Evolutionary conservation across 352 stramenopile species (phyloP), one percentile per base, ranked within the genome.

Genomic region (Pythium aphanidermatum): DNA sequence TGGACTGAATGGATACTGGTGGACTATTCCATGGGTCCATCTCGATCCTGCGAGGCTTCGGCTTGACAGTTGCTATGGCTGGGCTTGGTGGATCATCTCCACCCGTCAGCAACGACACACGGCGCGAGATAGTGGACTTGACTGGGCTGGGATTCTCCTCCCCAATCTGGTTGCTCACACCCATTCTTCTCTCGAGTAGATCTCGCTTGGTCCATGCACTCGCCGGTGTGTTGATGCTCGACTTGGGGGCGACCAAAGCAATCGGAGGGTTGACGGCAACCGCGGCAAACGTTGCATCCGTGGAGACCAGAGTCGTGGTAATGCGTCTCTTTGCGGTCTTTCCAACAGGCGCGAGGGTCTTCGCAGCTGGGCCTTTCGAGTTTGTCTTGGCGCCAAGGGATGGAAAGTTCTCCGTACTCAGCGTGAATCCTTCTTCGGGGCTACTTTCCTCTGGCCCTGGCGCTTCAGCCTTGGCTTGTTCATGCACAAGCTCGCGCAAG

Each of bases 111-210:
- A 33, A 16, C 5, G 23, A 19, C 7, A 21, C 24, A 11, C 27
- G 11, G 12, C 21, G 25, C 21, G 17, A 17, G n/a, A 26, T 13
- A 2, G 36, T 16, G 19, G 28, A 35, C 42, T 33, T 43, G 19
- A 38, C 21, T 12, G 21, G 46, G 31, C 44, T 59, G 27, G 37
- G 36, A 9, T 33, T 9, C 19, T 21, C 36, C 7, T 11, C 25
- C 4, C 10, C 29, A 16, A 17, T 26, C 21, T 17, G 14, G 11
- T 33, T 2, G 4, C 14, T 25, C 21, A 39, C 31, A 11, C 36
- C 53, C 61, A 81, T 73, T 13, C 72, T 57, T 30, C 59, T 58
- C 54, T 84, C 72, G 4, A 84, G 29, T 13, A 80, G 52, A n/a
- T 62, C 67, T 2, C 45, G 56, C 28, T 75, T 82, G 23, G 57